Base-by-base conservation (phyloP, 176 grass and related monocot genomes). In the Cenchrus purpureus region DNA sequence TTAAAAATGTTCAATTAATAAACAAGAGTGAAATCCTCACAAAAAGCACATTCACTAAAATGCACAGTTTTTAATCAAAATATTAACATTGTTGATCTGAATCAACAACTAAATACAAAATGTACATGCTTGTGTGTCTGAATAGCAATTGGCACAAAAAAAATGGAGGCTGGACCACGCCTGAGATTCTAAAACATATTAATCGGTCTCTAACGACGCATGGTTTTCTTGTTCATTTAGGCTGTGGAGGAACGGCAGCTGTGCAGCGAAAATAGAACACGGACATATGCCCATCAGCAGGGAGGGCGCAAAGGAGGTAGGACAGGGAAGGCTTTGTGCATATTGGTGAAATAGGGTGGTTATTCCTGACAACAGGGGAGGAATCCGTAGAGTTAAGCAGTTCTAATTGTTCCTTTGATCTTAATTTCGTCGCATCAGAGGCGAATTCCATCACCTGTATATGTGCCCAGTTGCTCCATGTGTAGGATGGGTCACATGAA, bases 401-500 rank as follows among this genome's bases (percentile, higher is more conserved):
- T 63, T 69, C 10, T 50, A 52, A 61, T 40, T 61, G 56, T 44
- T 44, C 4, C 3, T 80, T 20, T 64, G 16, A 78, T 77, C 69
- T 44, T 77, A 76, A 55, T 67, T 83, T 42, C 20, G 1, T 22
- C 43, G 63, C 55, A 62, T 3, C n/a, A 73, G 42, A 63, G 56
- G 69, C 1, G 56, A 15, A 34, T 34, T 83, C 37, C 10, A 14
- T 51, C 43, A 4, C 49, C 20, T 85, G 17, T 16, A 34, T 51
- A 28, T 37, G 68, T 22, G 43, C 3, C 32, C 16, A 11, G 43
- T 20, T 79, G 76, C 13, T 55, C 65, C 65, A 80, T 65, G 9
- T 79, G 44, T 64, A 73, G 66, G 45, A 71, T 79, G 13, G 29
- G 54, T 59, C 79, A 55, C 65, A 76, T 62, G 53, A 50, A 79